Evolutionary conservation across 2,329 filamentous ascomycete genomes (phyloP).

Genomic region (Penicillium brasilianum): DNA sequence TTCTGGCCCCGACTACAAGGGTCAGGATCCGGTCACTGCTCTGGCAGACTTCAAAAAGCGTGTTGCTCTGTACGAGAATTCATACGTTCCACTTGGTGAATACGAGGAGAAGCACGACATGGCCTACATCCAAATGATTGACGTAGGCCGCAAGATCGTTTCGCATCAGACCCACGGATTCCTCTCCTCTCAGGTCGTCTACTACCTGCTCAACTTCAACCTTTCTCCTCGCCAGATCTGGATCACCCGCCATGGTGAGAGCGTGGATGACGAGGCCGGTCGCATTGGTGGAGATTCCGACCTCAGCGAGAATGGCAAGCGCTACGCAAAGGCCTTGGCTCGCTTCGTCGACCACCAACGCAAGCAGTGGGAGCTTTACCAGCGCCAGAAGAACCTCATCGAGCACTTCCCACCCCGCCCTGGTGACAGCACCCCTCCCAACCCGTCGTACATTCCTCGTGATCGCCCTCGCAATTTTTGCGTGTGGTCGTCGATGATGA

Average conservation of each 20-base stretch:
- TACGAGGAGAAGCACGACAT: constrained; percentile 90
- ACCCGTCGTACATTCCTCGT: constrained; percentile 71
- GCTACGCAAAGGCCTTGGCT: constrained; percentile 79
- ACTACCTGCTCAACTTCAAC: constrained; percentile 96
- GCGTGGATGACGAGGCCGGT: constrained; percentile 80
- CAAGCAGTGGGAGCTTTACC: constrained; percentile 79
- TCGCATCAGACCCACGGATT: constrained; percentile 91
- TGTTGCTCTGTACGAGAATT: constrained; percentile 90
- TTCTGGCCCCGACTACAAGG: constrained; percentile 92
- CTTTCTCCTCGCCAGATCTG: constrained; percentile 94
- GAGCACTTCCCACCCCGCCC: constrained; percentile 87
- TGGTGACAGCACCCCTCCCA: constrained; percentile 91
- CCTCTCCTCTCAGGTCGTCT: constrained; percentile 87
- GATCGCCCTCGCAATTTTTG: constrained; percentile 85
- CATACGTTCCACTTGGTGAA: constrained; percentile 86
- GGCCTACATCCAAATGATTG: constrained; percentile 97
- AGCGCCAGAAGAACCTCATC: constrained; percentile 75
- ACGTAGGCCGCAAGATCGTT: constrained; percentile 92
- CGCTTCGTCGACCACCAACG: constrained; percentile 83
- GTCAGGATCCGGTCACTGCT: constrained; percentile 85
- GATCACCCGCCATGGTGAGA: constrained; percentile 96
- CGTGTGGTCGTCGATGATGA: constrained; percentile 97
- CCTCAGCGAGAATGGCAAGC: constrained; percentile 77
- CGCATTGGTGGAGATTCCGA: constrained; percentile 91
- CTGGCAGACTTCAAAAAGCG: constrained; percentile 91